Evolutionary conservation across 2,329 filamentous ascomycete species (phyloP).

Genomic region (Penicillium sp.): DNA sequence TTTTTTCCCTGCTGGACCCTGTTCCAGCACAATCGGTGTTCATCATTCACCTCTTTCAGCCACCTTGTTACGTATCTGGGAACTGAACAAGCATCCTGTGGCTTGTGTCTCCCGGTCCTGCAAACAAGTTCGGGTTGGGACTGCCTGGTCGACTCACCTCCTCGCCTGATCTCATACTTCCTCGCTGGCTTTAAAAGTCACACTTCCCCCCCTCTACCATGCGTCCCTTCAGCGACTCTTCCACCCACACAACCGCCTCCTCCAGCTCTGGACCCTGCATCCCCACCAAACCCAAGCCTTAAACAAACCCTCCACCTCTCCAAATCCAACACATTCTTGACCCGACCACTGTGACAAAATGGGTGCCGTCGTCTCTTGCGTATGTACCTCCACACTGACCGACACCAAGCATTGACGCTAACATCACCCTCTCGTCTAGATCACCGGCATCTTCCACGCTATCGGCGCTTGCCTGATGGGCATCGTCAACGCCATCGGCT

Average conservation of each 20-base stretch:
- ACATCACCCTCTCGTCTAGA: conserved; percentile 44
- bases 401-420: conserved; percentile 20
- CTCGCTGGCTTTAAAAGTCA: conserved; percentile 3
- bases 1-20: background rate
- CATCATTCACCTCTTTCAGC: conserved; percentile 24
- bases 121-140: conserved; percentile 2
- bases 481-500: conserved; percentile 67
- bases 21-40: conserved; percentile 10
- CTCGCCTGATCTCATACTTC: conserved; percentile 4
- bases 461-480: conserved; percentile 69
- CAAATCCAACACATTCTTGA: conserved; percentile 7
- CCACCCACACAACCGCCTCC: conserved; percentile 31
- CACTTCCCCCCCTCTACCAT: conserved; percentile 19
- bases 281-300: conserved; percentile 18
- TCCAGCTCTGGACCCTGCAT: conserved; percentile 25
- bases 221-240: conserved; percentile 33
- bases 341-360: conserved; percentile 52
- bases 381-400: conserved; percentile 52
- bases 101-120: background rate
- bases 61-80: conserved; percentile 19
- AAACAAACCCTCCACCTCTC: conserved; percentile 11
- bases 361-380: conserved; percentile 82
- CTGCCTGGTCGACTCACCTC: background rate
- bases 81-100: background rate
- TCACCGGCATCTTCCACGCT: conserved; percentile 60